A percentile compares a stretch with the other conserved stretches of the same genome.
These are phyloP conservation scores for Neurospora sp. DNA, from an alignment of 495 filamentous ascomycete genomes.

Conservation along the genomic window DNA sequence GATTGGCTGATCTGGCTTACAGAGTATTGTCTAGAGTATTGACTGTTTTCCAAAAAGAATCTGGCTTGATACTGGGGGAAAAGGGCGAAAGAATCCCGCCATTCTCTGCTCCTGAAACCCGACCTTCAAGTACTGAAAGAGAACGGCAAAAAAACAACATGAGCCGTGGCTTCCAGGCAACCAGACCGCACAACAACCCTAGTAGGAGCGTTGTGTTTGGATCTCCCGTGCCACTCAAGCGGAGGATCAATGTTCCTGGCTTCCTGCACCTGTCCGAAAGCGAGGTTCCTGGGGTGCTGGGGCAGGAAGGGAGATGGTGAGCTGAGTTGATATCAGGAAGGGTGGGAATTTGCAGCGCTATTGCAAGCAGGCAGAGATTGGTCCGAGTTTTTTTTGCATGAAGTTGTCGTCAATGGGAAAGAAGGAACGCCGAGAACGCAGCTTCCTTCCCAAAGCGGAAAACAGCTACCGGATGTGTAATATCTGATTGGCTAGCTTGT, in stretches of 20 bases:
- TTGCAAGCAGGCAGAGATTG: not conserved
- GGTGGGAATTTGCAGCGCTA: not conserved
- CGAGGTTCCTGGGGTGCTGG: not conserved
- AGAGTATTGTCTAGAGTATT: not conserved
- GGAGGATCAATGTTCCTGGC: not conserved
- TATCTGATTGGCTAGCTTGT: not conserved
- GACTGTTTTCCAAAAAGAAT: not conserved
- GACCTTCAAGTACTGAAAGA: not conserved
- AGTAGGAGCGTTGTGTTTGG: not conserved
- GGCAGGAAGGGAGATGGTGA: not conserved
- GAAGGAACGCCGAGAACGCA: not conserved
- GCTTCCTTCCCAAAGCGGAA: not conserved
- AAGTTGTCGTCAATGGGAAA: not conserved
- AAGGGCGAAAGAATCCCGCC: not conserved
- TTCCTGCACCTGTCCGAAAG: not conserved
- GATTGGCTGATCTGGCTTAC: not conserved
- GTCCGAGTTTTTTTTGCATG: not conserved
- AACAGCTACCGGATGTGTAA: not conserved
- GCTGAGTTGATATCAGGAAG: not conserved
- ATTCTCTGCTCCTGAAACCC: not conserved
- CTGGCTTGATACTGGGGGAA: not conserved
- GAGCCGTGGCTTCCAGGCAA: not conserved
- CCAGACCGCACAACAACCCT: not conserved
- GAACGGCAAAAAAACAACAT: not conserved
- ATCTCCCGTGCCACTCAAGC: not conserved